Evolutionary conservation across 345 rosid species (phyloP), one percentile per base, ranked within the genome.

Genomic region (Rubroshorea leprosula): DNA sequence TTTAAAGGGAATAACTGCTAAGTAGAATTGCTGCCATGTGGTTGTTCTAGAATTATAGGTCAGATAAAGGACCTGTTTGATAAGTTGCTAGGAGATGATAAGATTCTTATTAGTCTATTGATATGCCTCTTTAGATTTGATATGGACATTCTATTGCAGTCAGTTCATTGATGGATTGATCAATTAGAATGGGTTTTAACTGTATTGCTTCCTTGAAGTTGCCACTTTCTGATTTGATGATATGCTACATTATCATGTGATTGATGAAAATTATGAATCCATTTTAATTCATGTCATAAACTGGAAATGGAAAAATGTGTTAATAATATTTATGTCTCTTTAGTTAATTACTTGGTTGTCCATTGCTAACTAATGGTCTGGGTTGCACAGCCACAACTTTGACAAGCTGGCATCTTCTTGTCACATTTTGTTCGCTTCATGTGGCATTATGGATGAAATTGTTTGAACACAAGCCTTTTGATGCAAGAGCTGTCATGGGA

Each of bases 401-500:
- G 87, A 94, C 99, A 47, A 94, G 99, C 77, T 94, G 99, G 99
- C 99, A 94, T 83, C 99, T 94, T 60, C 71, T 94, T 76, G 99
- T 94, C 58, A 94, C 99, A 0, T 94, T 94, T 81, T 90, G 97
- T 68, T 94, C 97, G 51, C 99, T 94, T 77, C 99, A 94, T 59
- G 92, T 87, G 70, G 99, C 99, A 49, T 62, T 90, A 80, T 83
- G 92, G 89, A 79, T 90, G 92, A 94, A 94, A 66, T 74, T 85
- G 76, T 94, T 94, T 68, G 99, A 94, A 61, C 99, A 90, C 83
- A 94, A 94, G 83, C 99, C 99, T 76, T 94, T 94, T 72, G 99
- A 94, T 76, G 80, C 97, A 27, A 80, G 97, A 78, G 96, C 95
- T 66, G 99, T 94, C 35, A 94, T 90, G 97, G 99, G 99, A 61